A percentile compares a stretch with the other conserved stretches of the same genome.
phyloP scores from a whole-genome alignment of 257 asterid genomes.

The Pogostemon cablin region DNA sequence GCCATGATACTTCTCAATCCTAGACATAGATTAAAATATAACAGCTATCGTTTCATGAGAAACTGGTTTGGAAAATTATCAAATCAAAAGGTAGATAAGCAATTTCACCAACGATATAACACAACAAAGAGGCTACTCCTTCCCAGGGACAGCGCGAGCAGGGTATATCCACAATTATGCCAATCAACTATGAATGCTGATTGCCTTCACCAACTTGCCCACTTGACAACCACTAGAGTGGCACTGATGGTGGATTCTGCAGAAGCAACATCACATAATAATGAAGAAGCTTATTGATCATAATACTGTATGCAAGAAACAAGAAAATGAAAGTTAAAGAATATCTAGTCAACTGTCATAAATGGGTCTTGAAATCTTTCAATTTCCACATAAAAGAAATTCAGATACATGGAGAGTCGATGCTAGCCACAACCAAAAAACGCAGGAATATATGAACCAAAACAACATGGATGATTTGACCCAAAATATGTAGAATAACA shows the following conservation, averaged over 20 bases:
- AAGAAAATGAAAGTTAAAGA: background rate
- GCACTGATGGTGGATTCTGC: constrained; percentile 99
- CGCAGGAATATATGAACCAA: constrained; percentile 47
- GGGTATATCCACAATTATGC: constrained; percentile 96
- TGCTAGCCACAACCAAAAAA: constrained; percentile 4
- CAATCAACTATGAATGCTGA: constrained; percentile 83
- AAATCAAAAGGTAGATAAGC: constrained; percentile 18
- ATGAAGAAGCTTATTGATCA: constrained; percentile 18
- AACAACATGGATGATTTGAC: constrained; percentile 12
- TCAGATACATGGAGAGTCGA: constrained; percentile 1
- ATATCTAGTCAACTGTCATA: background rate
- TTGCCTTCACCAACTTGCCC: constrained; percentile 81
- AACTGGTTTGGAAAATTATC: constrained; percentile 25
- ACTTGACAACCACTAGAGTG: constrained; percentile 92
- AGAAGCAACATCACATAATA: constrained; percentile 28
- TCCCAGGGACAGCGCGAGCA: constrained; percentile 85
- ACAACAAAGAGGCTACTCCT: constrained; percentile 75
- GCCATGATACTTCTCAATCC: constrained; percentile 93
- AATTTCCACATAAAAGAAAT: background rate
- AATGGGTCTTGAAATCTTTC: constrained; percentile 25
- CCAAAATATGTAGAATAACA: background rate
- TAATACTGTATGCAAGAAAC: background rate
- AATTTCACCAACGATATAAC: constrained; percentile 71
- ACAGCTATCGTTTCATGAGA: constrained; percentile 17
- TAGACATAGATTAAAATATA: constrained; percentile 41